Base-by-base conservation (phyloP, 225 moss, liverwort and hornwort genomes). In the Lunularia cruciata region DNA sequence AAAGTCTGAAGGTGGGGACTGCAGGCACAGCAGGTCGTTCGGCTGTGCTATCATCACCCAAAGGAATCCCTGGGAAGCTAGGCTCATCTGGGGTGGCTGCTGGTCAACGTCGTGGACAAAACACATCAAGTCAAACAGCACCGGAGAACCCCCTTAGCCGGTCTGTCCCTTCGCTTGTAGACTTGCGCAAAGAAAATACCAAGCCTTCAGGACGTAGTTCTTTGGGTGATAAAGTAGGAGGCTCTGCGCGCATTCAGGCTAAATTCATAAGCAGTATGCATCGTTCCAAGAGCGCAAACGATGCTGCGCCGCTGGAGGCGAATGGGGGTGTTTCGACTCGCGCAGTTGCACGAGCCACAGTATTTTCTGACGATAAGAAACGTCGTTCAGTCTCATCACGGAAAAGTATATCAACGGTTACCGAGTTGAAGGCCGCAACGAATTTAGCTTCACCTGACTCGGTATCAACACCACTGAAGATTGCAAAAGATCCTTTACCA, bases 161-260 rank as follows among this genome's bases (percentile, higher is more conserved):
- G 67, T 96, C 95, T 3, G 95, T 92, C 40, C 95, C 95, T 45
- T 87, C 87, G 19, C 83, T 92, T 52, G 90, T 81, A 52, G 92
- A 96, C 48, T 81, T 96, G 19, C 72, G 96, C 70, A 96, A 96
- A 66, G 96, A 96, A 83, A 96, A 96, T 19, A 90, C 90, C 7
- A 92, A 90, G 48, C 92, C 89, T 70, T 77, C 88, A 0, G 85
- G 81, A 1, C 85, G 92, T 49, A 89, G 88, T 47, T 79, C 83
- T 13, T 70, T 85, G 22, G 83, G 79, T 49, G 90, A 88, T 28
- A 84, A 87, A 42, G 78, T 87, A 13, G 84, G 88, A 46, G 89
- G 83, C 66, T 81, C 85, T 54, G 85, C 81, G 10, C 71, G 76
- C 3, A 70, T 80, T 27, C 77, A 77, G 39, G 43, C 71, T 2